These are phyloP conservation scores for Ogataea wickerhamii DNA, from an alignment of 805 yeast species.

Conservation along the genomic window DNA sequence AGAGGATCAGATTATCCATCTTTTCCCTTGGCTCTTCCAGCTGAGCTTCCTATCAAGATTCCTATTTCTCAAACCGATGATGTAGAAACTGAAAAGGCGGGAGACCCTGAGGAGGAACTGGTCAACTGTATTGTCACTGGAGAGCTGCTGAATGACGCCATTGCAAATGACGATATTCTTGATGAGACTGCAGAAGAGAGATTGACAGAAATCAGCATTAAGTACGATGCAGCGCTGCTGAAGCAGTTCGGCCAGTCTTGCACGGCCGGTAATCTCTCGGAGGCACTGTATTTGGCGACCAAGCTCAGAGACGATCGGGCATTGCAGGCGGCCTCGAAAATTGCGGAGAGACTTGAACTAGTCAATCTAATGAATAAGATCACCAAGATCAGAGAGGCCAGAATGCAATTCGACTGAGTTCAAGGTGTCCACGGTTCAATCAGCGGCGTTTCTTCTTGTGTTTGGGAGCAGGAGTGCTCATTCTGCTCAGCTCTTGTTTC, in stretches of 20 bases:
- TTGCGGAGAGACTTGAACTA: constrained; percentile 71
- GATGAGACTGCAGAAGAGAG: constrained; percentile 42
- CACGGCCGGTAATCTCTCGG: constrained; percentile 55
- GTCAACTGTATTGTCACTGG: constrained; percentile 59
- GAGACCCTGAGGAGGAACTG: constrained; percentile 61
- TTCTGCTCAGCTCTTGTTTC: constrained; percentile 57
- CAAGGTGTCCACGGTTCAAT: constrained; percentile 2
- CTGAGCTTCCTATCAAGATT: constrained; percentile 66
- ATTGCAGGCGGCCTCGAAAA: constrained; percentile 75
- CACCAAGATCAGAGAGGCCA: constrained; percentile 49
- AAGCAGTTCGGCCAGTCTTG: constrained; percentile 74
- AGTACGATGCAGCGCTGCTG: constrained; percentile 74
- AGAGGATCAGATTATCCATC: constrained; percentile 73
- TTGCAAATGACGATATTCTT: constrained; percentile 37
- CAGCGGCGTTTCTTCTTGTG: constrained; percentile 4
- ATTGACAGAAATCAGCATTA: constrained; percentile 48
- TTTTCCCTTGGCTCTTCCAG: constrained; percentile 80
- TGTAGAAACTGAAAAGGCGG: constrained; percentile 37
- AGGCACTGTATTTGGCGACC: constrained; percentile 66
- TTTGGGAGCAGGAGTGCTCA: constrained; percentile 27
- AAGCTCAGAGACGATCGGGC: constrained; percentile 76
- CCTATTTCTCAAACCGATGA: constrained; percentile 47
- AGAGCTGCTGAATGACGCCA: constrained; percentile 56
- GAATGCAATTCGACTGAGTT: constrained; percentile 33
- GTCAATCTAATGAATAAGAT: constrained; percentile 51